These are phyloP conservation scores for Waltergamsia citrina DNA, from an alignment of 2,329 filamentous ascomycete genomes.

Conservation along the genomic window DNA sequence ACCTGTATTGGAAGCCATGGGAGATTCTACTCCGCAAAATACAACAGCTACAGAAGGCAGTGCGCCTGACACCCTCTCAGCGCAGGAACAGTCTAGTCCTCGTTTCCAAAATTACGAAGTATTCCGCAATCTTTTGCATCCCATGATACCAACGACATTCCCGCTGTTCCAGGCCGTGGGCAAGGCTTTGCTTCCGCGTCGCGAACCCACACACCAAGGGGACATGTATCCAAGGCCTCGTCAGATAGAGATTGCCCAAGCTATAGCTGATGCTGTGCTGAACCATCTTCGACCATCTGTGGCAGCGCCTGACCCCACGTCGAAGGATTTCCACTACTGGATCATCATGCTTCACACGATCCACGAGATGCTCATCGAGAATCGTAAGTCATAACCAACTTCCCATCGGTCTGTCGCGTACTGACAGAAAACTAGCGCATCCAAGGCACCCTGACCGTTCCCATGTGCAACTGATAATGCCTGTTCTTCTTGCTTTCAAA, in stretches of 20 bases:
- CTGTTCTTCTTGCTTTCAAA: conserved; percentile 82
- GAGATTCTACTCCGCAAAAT: conserved; percentile 8
- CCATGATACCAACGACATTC: conserved; percentile 70
- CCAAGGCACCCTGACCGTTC: conserved; percentile 37
- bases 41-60: conserved; percentile 1
- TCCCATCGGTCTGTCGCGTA: not conserved
- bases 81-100: conserved; percentile 30
- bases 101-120: conserved; percentile 67
- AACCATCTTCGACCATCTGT: conserved; percentile 49
- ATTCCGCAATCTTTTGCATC: conserved; percentile 67
- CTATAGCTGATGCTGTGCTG: conserved; percentile 63
- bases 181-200: conserved; percentile 67
- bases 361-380: conserved; percentile 69
- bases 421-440: too few relatives aligned
- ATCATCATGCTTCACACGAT: conserved; percentile 72
- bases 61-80: conserved; percentile 21
- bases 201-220: conserved; percentile 36
- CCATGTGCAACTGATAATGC: conserved; percentile 50
- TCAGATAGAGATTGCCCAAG: conserved; percentile 48
- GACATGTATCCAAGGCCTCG: conserved; percentile 41
- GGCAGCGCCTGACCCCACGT: conserved; percentile 33
- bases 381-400: conserved; percentile 26
- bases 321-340: conserved; percentile 69
- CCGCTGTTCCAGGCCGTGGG: conserved; percentile 81
- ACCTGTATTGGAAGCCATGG: conserved; percentile 19